Conservation (phyloP, 176 grass and related monocot species). For the Musa itinerans region DNA sequence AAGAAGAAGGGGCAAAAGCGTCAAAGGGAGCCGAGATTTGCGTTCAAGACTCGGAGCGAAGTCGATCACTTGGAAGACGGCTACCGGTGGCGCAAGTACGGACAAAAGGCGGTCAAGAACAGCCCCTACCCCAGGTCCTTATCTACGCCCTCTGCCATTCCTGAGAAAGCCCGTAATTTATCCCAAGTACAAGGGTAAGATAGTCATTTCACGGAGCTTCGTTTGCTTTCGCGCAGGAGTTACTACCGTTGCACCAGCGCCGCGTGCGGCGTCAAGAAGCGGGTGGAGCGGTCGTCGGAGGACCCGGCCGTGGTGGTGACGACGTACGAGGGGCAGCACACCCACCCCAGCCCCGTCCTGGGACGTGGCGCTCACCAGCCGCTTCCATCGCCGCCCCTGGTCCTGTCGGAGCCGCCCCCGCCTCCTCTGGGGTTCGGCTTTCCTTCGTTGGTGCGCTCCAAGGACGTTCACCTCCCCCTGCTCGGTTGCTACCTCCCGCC, state of each 20-base stretch:
- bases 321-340: constrained; percentile 95
- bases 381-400: constrained; percentile 26
- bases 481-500: neutral
- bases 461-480: neutral
- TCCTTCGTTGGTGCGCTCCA: neutral
- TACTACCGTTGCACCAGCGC: constrained; percentile 91
- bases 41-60: constrained; percentile 41
- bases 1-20: constrained; percentile 16
- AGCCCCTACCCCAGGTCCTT: constrained; percentile 39
- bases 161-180: neutral
- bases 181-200: neutral
- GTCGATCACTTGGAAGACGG: constrained; percentile 98
- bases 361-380: constrained; percentile 33
- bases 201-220: neutral
- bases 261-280: constrained; percentile 89
- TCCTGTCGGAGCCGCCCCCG: constrained; percentile 9
- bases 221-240: constrained; percentile 37
- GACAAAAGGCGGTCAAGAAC: constrained; percentile 99
- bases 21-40: constrained; percentile 9
- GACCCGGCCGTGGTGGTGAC: constrained; percentile 79
- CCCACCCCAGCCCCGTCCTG: constrained; percentile 51
- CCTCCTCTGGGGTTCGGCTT: neutral
- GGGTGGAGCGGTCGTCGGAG: constrained; percentile 69
- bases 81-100: constrained; percentile 98
- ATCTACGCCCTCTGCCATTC: constrained; percentile 1